A percentile compares a stretch with the other conserved stretches of the same genome.
These are phyloP conservation scores for Mycena albidolilacea DNA, from an alignment of 768 basidiomycete genomes.

Conservation along the genomic window DNA sequence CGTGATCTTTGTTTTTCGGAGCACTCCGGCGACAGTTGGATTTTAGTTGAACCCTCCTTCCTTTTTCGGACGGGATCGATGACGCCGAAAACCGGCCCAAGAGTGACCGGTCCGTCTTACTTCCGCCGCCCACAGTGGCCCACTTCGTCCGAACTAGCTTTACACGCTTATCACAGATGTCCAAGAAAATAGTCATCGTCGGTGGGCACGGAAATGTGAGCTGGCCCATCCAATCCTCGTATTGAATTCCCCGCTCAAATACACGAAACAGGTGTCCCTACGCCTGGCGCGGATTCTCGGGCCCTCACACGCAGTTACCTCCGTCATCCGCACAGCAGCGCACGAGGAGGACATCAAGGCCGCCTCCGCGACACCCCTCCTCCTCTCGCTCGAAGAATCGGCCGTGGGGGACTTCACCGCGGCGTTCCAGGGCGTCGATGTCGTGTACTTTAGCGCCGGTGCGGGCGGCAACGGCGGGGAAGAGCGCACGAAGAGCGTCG, in stretches of 20 bases:
- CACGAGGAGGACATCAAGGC: constrained; percentile 65
- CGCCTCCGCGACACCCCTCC: constrained; percentile 59
- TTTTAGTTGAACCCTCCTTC: too few species aligned
- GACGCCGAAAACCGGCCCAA: too few species aligned
- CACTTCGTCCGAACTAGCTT: too few species aligned
- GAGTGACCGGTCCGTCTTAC: too few species aligned
- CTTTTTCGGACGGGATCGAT: too few species aligned
- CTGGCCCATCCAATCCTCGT: not conserved
- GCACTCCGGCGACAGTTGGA: too few species aligned
- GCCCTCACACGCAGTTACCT: constrained; percentile 41
- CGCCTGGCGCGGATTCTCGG: constrained; percentile 31
- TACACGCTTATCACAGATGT: constrained; percentile 32
- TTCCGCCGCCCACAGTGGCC: too few species aligned
- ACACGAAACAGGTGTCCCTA: constrained; percentile 17
- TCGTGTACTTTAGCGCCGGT: constrained; percentile 65
- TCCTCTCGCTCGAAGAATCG: constrained; percentile 72
- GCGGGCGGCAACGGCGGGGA: constrained; percentile 73
- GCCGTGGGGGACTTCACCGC: constrained; percentile 60
- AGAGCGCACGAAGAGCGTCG: constrained; percentile 69
- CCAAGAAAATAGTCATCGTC: constrained; percentile 64
- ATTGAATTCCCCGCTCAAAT: not conserved
- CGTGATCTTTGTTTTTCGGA: too few species aligned
- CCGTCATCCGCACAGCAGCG: constrained; percentile 66
- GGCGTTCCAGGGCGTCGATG: constrained; percentile 57
- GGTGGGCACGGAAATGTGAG: constrained; percentile 69